Evolutionary conservation across 495 filamentous ascomycete genomes (phyloP).

Genomic region (Hypomontagnella submonticulosa): DNA sequence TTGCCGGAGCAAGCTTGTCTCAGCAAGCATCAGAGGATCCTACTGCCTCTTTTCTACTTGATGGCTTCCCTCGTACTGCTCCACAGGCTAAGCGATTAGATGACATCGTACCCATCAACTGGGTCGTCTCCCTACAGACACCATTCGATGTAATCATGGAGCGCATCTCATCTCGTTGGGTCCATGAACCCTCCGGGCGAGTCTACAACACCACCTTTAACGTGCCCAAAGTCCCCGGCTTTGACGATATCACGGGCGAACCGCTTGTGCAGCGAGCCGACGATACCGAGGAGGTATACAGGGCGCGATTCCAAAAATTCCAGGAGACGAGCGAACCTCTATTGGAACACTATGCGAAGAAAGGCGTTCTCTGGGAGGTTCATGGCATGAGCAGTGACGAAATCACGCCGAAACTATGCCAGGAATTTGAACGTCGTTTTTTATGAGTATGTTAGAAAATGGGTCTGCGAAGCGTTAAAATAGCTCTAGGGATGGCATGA

Average conservation of each 20-base stretch:
- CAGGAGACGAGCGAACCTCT: slow-evolving; percentile 86
- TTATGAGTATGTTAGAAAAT: slow-evolving; percentile 34
- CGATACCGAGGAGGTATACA: slow-evolving; percentile 88
- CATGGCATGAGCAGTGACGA: slow-evolving; percentile 90
- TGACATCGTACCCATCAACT: slow-evolving; percentile 85
- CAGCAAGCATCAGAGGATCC: slow-evolving; percentile 71
- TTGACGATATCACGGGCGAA: slow-evolving; percentile 94
- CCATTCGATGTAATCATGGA: slow-evolving; percentile 83
- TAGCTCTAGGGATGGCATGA: not conserved
- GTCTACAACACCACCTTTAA: slow-evolving; percentile 97
- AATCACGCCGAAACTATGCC: slow-evolving; percentile 85
- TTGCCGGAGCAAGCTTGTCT: slow-evolving; percentile 46
- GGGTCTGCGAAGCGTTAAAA: not conserved
- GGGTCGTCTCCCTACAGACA: slow-evolving; percentile 77
- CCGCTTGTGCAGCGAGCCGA: slow-evolving; percentile 82
- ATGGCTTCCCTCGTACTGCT: slow-evolving; percentile 93
- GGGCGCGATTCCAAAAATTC: slow-evolving; percentile 79
- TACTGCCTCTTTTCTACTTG: slow-evolving; percentile 89
- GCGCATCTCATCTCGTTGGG: slow-evolving; percentile 90
- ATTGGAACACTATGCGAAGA: slow-evolving; percentile 86
- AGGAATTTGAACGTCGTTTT: slow-evolving; percentile 84
- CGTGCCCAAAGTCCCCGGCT: slow-evolving; percentile 78
- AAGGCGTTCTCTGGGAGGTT: slow-evolving; percentile 89
- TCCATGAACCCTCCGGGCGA: slow-evolving; percentile 90
- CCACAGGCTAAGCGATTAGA: slow-evolving; percentile 81